Percentiles rank a stretch among this genome's conserved stretches.
phyloP scores from a whole-genome alignment of 225 moss, liverwort and hornwort genomes.

The Thuidium tamariscinum region DNA sequence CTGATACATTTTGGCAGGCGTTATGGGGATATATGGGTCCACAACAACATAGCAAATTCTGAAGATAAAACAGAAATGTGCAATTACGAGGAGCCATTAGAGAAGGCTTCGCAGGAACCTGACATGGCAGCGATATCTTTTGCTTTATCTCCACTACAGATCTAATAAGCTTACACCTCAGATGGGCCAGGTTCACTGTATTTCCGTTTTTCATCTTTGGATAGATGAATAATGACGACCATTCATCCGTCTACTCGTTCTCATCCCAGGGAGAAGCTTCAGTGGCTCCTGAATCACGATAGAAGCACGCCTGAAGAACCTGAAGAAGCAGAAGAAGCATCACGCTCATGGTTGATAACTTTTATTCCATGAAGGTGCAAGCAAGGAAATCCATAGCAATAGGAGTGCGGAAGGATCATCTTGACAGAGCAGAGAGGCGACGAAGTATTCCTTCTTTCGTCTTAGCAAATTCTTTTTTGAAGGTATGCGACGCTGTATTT shows the following conservation, averaged over 20 bases:
- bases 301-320: neutral
- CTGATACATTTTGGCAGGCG: too few relatives aligned
- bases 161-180: neutral
- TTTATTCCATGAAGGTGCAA: neutral
- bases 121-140: neutral
- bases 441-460: neutral
- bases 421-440: neutral
- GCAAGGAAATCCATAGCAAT: neutral
- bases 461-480: neutral
- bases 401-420: neutral
- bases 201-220: neutral
- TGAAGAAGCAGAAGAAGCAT: neutral
- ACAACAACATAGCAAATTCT: neutral
- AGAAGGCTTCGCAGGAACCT: neutral
- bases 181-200: slow-evolving; percentile 31
- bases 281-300: neutral
- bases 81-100: neutral
- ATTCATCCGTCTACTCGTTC: neutral
- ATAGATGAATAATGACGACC: neutral
- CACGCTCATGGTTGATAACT: neutral
- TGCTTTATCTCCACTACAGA: neutral
- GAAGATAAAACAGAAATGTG: neutral
- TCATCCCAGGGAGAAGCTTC: neutral
- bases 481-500: neutral
- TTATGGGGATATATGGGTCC: neutral